These are phyloP conservation scores for Stentor roeselii DNA, from an alignment of 73 alveolate species.

Conservation along the genomic window DNA sequence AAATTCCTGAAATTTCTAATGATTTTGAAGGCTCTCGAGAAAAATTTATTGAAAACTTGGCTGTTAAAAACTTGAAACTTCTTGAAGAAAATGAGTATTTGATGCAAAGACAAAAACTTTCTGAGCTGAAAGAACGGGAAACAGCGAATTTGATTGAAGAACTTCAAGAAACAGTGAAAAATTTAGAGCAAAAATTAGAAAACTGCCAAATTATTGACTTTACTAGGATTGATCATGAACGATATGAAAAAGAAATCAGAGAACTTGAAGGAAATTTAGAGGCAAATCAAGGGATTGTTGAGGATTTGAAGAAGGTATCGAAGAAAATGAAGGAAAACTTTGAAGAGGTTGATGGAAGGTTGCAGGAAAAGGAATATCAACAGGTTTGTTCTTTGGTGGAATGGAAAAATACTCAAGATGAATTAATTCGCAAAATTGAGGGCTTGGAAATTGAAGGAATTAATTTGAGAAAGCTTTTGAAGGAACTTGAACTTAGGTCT, in stretches of 20 bases:
- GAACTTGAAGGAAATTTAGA: not conserved
- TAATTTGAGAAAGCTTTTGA: not conserved
- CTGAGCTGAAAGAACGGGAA: not conserved
- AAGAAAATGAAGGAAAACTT: not conserved
- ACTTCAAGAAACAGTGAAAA: not conserved
- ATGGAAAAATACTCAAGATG: not conserved
- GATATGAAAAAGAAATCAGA: not conserved
- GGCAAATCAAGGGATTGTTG: not conserved
- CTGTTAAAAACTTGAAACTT: not conserved
- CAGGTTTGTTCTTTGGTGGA: not conserved
- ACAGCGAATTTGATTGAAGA: too few relatives aligned
- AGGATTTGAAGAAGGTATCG: not conserved
- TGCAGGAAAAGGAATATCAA: not conserved
- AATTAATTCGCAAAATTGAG: not conserved
- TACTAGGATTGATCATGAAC: not conserved
- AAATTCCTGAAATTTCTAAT: not conserved
- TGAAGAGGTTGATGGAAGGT: not conserved
- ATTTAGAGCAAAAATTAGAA: not conserved
- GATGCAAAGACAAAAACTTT: not conserved
- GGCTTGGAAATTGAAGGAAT: not conserved
- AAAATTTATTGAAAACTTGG: not conserved
- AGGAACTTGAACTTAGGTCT: not conserved
- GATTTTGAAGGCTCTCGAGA: not conserved
- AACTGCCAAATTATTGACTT: not conserved
- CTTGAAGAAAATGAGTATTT: not conserved